These are phyloP conservation scores for Naganishia liquefaciens DNA, from an alignment of 1,284 basidiomycete species.

Conservation along the genomic window DNA sequence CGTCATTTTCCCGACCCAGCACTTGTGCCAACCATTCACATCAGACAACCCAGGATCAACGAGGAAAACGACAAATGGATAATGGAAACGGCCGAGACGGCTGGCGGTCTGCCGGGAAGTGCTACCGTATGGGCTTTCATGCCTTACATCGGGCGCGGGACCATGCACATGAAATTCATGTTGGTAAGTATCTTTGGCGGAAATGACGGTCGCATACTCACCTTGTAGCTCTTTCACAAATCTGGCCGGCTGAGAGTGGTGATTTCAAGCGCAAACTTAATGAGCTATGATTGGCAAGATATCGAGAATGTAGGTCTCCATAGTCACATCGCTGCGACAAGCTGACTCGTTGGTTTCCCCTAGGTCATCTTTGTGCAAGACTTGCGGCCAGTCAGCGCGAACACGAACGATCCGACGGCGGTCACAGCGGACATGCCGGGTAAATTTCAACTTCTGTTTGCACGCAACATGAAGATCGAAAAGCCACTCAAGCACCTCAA, in stretches of 20 bases:
- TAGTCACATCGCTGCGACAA: background rate
- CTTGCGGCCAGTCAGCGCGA: conserved; percentile 35
- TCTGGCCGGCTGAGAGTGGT: conserved; percentile 50
- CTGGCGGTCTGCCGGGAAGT: conserved; percentile 14
- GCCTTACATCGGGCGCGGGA: conserved; percentile 27
- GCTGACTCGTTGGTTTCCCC: background rate
- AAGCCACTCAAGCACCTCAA: conserved; percentile 42
- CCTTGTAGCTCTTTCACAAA: conserved; percentile 50
- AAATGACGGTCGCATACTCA: background rate
- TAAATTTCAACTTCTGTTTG: conserved; percentile 46
- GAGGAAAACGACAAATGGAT: conserved; percentile 17
- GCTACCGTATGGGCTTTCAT: conserved; percentile 20
- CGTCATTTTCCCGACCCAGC: conserved; percentile 29
- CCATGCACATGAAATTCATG: conserved; percentile 34
- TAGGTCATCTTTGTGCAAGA: conserved; percentile 55
- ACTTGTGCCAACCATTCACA: conserved; percentile 21
- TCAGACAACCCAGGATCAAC: background rate
- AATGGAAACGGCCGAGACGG: conserved; percentile 22
- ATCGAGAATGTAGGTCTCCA: conserved; percentile 51
- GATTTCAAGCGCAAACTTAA: conserved; percentile 51
- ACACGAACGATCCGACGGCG: conserved; percentile 18
- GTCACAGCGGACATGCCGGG: conserved; percentile 33
- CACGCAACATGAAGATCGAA: conserved; percentile 44
- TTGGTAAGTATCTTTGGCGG: conserved; percentile 7
- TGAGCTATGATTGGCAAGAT: conserved; percentile 49